Percentiles rank a stretch among this genome's conserved stretches.
Conservation (phyloP, 441 rosid species). For the Syzygium syzygioides region DNA sequence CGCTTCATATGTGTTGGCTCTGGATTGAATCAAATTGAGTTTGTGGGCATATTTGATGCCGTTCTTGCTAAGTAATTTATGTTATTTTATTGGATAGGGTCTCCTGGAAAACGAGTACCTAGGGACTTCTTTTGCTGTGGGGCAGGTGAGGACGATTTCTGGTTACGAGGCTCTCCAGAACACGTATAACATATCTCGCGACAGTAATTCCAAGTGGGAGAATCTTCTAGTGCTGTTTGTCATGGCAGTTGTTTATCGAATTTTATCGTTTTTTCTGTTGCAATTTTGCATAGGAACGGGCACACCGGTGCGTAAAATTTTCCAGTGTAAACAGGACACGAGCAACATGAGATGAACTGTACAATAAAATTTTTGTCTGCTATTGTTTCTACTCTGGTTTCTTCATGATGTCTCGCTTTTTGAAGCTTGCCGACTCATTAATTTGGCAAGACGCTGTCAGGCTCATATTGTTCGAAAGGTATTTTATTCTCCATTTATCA, state of each 20-base stretch:
- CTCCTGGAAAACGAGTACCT: conserved; percentile 93
- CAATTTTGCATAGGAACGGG: conserved; percentile 55
- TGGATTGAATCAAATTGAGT: not conserved
- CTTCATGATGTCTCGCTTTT: not conserved
- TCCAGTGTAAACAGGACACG: conserved; percentile 33
- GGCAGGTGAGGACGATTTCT: conserved; percentile 86
- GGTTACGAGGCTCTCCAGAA: conserved; percentile 75
- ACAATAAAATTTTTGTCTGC: not conserved
- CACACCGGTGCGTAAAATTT: conserved; percentile 30
- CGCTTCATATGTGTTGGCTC: not conserved
- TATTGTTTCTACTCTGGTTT: not conserved
- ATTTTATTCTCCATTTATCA: not conserved
- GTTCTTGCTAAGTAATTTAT: not conserved
- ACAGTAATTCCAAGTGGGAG: conserved; percentile 76
- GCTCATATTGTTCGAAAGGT: not conserved
- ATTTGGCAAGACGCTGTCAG: not conserved
- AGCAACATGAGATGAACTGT: conserved; percentile 44
- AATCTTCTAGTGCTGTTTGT: conserved; percentile 69
- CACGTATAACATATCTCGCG: conserved; percentile 70
- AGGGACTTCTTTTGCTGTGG: conserved; percentile 76
- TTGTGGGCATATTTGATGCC: not conserved
- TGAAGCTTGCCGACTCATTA: not conserved
- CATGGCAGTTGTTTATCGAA: conserved; percentile 74
- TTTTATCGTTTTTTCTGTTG: conserved; percentile 56
- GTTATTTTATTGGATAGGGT: conserved; percentile 38